A percentile compares a stretch with the other conserved stretches of the same genome.
phyloP scores from a whole-genome alignment of 805 yeast species.

The Spathaspora arborariae region DNA sequence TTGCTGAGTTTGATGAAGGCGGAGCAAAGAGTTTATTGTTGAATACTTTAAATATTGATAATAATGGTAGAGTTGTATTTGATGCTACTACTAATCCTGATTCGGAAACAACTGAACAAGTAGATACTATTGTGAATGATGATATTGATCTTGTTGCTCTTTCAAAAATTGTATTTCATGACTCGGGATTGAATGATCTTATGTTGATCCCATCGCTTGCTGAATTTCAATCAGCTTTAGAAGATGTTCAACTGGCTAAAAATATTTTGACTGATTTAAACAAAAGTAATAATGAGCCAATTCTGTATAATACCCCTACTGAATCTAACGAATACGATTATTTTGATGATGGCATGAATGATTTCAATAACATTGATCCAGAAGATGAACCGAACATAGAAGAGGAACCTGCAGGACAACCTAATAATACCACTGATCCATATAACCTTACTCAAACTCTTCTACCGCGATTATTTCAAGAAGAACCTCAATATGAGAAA shows the following conservation, averaged over 20 bases:
- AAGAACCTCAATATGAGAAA: slow-evolving; percentile 7
- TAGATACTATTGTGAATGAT: slow-evolving; percentile 11
- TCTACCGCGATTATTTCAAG: slow-evolving; percentile 9
- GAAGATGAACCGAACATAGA: slow-evolving; percentile 3
- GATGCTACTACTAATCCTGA: slow-evolving; percentile 49
- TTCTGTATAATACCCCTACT: not conserved
- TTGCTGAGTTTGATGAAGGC: slow-evolving; percentile 79
- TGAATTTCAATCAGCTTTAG: slow-evolving; percentile 55
- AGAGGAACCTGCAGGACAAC: not conserved
- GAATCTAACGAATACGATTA: slow-evolving; percentile 9
- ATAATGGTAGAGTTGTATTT: slow-evolving; percentile 55
- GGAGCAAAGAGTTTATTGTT: slow-evolving; percentile 69
- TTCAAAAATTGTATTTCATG: slow-evolving; percentile 18
- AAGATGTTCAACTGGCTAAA: slow-evolving; percentile 46
- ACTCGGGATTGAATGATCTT: slow-evolving; percentile 17
- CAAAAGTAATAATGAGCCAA: slow-evolving; percentile 9
- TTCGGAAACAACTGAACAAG: slow-evolving; percentile 14
- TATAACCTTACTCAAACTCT: slow-evolving; percentile 9
- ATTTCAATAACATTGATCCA: slow-evolving; percentile 13
- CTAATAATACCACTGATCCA: slow-evolving; percentile 8
- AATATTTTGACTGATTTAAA: slow-evolving; percentile 38
- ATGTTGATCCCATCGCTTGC: slow-evolving; percentile 70
- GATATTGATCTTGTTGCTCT: slow-evolving; percentile 18
- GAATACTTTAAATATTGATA: slow-evolving; percentile 57
- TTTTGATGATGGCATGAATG: slow-evolving; percentile 20